Base-by-base conservation (phyloP, 2,329 filamentous ascomycete species). In the Epichloe bromicola region DNA sequence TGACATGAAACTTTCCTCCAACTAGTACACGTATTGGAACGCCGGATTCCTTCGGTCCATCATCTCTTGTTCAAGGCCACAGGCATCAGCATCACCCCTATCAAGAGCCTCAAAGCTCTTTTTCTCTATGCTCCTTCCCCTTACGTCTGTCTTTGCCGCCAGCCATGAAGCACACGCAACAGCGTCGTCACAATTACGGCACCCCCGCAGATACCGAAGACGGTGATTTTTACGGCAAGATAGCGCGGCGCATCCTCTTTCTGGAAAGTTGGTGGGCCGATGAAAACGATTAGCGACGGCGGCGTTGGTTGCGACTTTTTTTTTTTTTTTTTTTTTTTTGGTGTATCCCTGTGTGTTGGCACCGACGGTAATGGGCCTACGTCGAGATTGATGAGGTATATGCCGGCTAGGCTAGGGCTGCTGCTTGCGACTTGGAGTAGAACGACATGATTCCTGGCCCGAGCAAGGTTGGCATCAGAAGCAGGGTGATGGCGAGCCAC, bases 191-290 rank as follows among this genome's bases (percentile, higher is more conserved):
- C 26, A 26, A 26, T 26, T 7, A 26, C 26, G 7, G 26, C 26
- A 26, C 26, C 7, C 23, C 6, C 23, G 6, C 23, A 26, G 23
- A 26, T 26, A 8, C 26, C 7, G 26, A 26, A 26, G 26, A 26
- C 26, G 26, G 26, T 26, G 26, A 8, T 3, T 26, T 26, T 26
- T 26, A 7, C 26, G 26, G 2, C 26, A 26, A 26, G 26, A 26
- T 79, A 79, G 3, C 66, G 60, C 0, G 74, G 74, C 1, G 69
- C 65, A 56, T 76, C 73, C 52, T 73, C 70, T 2, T 69, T 49
- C 33, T 55, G 54, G 50, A 59, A 58, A 7, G 56, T 60, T 49
- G 59, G 56, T 11, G 56, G 58, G 17, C 54, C 54, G 23, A 58
- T 69, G 49, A 72, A 53, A 70, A 70, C 5, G 65, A 68, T 1